Evolutionary conservation across 108 stramenopile species (phyloP), one percentile per base, ranked within the genome.

Genomic region (Cylindrotheca fusiformis): DNA sequence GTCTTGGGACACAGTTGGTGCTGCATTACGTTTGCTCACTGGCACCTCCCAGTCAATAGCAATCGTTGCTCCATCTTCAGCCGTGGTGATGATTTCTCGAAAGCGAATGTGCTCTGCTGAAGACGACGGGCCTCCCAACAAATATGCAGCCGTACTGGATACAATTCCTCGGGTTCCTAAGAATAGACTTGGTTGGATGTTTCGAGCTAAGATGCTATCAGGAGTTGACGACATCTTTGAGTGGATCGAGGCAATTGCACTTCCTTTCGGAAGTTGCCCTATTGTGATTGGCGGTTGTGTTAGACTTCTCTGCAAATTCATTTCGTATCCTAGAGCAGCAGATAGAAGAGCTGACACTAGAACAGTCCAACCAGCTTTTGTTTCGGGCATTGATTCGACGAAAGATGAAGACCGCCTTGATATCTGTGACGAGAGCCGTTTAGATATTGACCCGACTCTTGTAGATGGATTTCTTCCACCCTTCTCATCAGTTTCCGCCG

Each of bases 31-130:
- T 4, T 20, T 33, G 36, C 14, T 14, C 19, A 19, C 23, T 46
- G 87, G 85, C 29, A 90, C 50, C 70, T 90, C 85, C 92, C 92
- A 94, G 70, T 94, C 92, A 32, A 94, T 52, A 0, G 75, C 87
- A 36, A 94, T 64, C 30, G 50, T 50, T 4, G 88, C 92, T 12
- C 88, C 85, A 71, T 90, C 92, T 18, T 67, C 55, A 29, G 74
- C 59, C 82, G 87, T 84, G 18, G 51, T 76, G 48, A 93, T 52
- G 26, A 90, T 74, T 60, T 94, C 84, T 44, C 87, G 73, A 47
- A 88, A 74, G 30, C 81, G 58, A 25, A 71, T 23, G 53, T 74
- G 63, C 48, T 48, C 30, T 26, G 55, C 50, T n/a, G 67, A 30
- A 4, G 61, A 47, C 20, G 75, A 47, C 14, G 78, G 77, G 49